These are phyloP conservation scores for Crataegus laevigata DNA, from an alignment of 306 rosid genomes.

Conservation along the genomic window DNA sequence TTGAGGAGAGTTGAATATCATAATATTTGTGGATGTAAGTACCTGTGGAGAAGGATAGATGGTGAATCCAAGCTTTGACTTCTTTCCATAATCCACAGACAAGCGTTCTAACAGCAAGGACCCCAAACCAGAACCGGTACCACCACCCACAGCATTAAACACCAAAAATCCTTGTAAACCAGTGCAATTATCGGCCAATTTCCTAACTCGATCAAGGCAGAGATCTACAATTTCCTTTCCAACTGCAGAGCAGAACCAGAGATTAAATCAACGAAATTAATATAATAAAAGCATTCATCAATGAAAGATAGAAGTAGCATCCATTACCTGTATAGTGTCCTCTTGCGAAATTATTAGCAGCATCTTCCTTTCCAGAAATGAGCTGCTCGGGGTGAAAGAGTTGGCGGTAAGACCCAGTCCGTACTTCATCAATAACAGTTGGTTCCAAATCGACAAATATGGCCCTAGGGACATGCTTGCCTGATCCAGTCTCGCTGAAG, in stretches of 20 bases:
- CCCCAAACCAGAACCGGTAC: conserved; percentile 94
- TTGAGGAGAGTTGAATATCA: neutral
- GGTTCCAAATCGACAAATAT: conserved; percentile 94
- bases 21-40: neutral
- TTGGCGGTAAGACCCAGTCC: conserved; percentile 77
- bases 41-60: conserved; percentile 99
- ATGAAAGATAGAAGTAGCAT: neutral
- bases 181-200: conserved; percentile 94
- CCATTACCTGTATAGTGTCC: conserved; percentile 77
- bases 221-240: conserved; percentile 95
- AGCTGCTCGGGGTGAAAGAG: conserved; percentile 96
- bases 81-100: conserved; percentile 92
- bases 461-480: conserved; percentile 94
- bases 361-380: conserved; percentile 97
- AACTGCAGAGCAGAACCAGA: conserved; percentile 27
- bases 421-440: conserved; percentile 89
- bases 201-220: conserved; percentile 87
- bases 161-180: conserved; percentile 95
- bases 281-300: neutral
- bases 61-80: conserved; percentile 92
- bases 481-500: conserved; percentile 94
- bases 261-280: neutral
- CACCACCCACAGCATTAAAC: conserved; percentile 95
- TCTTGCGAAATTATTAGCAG: conserved; percentile 94
- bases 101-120: conserved; percentile 82